Percentiles rank a stretch among this genome's conserved stretches.
Evolutionary conservation across 2,329 filamentous ascomycete species (phyloP).

Genomic region (Penicillium psychrosexuale): DNA sequence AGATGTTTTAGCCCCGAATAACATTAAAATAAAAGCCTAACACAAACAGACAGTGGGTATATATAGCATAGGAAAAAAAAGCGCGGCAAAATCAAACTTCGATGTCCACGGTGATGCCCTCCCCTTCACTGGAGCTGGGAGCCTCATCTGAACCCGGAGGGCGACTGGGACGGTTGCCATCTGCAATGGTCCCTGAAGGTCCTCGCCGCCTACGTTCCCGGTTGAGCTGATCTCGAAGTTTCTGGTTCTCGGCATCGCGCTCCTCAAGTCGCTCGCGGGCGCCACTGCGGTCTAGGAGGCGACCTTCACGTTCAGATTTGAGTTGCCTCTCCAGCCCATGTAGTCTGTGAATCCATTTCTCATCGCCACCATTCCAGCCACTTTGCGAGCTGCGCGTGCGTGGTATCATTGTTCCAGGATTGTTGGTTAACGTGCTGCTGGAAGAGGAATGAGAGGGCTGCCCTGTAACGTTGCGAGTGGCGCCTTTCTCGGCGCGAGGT

Average conservation of each 20-base stretch:
- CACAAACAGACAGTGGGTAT: conserved; percentile 11
- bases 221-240: conserved; percentile 64
- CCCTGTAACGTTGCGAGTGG: conserved; percentile 32
- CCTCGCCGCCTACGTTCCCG: conserved; percentile 49
- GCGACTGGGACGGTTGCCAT: conserved; percentile 20
- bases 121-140: conserved; percentile 38
- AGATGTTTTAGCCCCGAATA: background rate
- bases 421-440: conserved; percentile 31
- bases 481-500: conserved; percentile 27
- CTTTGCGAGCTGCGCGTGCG: conserved; percentile 23
- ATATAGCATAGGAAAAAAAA: conserved; percentile 11
- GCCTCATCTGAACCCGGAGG: conserved; percentile 26
- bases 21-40: conserved; percentile 15
- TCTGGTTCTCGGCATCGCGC: conserved; percentile 69
- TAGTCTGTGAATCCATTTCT: conserved; percentile 76
- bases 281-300: conserved; percentile 78
- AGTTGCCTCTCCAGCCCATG: conserved; percentile 84
- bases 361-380: conserved; percentile 54
- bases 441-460: conserved; percentile 36
- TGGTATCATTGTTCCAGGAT: conserved; percentile 25
- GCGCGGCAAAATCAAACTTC: conserved; percentile 29
- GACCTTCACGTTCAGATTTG: conserved; percentile 83
- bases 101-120: conserved; percentile 39
- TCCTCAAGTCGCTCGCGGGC: conserved; percentile 77
- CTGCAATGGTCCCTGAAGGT: conserved; percentile 22